Base-by-base conservation (phyloP, 202 grass and related monocot species). In the Panicum virgatum region DNA sequence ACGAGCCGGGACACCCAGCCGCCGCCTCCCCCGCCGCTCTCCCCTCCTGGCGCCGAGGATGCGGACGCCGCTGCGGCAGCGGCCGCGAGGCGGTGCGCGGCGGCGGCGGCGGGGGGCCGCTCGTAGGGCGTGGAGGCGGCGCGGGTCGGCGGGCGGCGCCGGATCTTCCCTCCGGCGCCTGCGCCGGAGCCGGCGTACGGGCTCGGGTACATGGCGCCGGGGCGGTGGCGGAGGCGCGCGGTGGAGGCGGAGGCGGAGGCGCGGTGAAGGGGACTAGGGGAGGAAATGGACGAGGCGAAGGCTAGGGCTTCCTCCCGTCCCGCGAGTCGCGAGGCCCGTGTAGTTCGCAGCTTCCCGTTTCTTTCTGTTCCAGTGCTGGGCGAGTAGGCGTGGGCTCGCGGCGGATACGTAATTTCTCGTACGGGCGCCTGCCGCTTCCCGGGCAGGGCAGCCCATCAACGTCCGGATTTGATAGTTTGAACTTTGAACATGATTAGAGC, bases 1-100 rank as follows among this genome's bases (percentile, higher is more conserved):
- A 95, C 88, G 12, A 95, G 62, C 64, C 89, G 85, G 10, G 91
- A 88, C 19, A 97, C 67, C 94, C 94, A 97, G 14, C 94, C 82
- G 15, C 63, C 74, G 13, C 74, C 52, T 2, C 59, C 85, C 0
- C 51, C 85, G 47, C 62, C 72, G 14, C 63, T 76, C 3, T 48
- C 86, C 19, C 58, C 73, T 6, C 58, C 79, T 2, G 42, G 80
- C 14, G 51, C 66, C 22, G 69, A 22, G 23, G 53, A 73, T 4
- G 61, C 75, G 7, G 39, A 40, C 1, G 68, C 65, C 1, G 84
- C 52, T 3, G 83, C 68, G 1, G 82, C 47, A 0, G 77, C 82
- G 11, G 78, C 62, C 11, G 80, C 72, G 16, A 80, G 51, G 59
- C 81, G 89, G 27, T 69, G 84, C 42, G 81, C 53, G 1, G 85